Conservation (phyloP, 2,329 filamentous ascomycete species). For the Macrophomina phaseolina region DNA sequence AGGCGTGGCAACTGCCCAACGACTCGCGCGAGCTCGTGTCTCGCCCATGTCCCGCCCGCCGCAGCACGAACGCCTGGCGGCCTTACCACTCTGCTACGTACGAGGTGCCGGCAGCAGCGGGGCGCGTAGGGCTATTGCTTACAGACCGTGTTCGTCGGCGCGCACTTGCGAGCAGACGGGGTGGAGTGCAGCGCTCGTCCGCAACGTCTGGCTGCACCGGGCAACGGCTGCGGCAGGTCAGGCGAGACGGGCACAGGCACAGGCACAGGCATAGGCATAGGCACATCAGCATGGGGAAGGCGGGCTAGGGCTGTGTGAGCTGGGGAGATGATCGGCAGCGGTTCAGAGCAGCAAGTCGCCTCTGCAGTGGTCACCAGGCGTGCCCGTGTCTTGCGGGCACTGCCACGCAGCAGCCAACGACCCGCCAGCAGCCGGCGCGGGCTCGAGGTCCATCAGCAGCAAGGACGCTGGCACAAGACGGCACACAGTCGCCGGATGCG, state of each 20-base stretch:
- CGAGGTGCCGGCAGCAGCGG: not conserved
- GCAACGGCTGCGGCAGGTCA: conserved; percentile 1
- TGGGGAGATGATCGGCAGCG: not conserved
- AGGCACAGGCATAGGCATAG: not conserved
- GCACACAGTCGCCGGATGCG: not conserved
- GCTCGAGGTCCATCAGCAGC: not conserved
- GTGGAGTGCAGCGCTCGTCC: not conserved
- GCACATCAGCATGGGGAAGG: conserved; percentile 15
- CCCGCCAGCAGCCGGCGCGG: conserved; percentile 12
- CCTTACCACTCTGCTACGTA: not conserved
- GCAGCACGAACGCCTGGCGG: conserved; percentile 7
- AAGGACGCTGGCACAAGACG: not conserved
- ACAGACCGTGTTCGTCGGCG: not conserved
- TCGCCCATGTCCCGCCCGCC: not conserved
- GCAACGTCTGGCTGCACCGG: not conserved
- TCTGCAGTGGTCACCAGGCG: not conserved
- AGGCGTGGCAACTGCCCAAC: conserved; percentile 1
- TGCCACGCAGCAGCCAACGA: conserved; percentile 3
- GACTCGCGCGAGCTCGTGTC: conserved; percentile 11
- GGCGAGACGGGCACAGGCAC: conserved; percentile 2
- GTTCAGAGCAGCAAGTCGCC: not conserved
- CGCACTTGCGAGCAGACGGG: too few relatives aligned
- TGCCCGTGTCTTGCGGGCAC: not conserved
- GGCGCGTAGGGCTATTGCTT: conserved; percentile 3
- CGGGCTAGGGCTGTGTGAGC: not conserved